These are phyloP conservation scores for Fraxinus quadrangulata DNA, from an alignment of 257 asterid genomes.

Conservation along the genomic window DNA sequence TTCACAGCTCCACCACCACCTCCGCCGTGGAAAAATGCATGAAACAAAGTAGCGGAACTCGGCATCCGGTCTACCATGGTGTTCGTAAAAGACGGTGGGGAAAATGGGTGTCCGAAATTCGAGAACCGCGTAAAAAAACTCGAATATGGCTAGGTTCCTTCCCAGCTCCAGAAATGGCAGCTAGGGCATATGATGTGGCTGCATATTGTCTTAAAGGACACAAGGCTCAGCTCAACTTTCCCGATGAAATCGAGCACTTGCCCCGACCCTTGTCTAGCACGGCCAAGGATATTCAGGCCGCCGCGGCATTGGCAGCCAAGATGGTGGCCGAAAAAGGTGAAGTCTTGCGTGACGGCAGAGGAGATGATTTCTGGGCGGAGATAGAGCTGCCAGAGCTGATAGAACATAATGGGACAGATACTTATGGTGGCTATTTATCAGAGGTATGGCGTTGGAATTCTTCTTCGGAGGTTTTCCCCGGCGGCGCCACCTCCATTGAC, in stretches of 20 bases:
- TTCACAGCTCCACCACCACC: background rate
- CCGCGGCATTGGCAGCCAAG: conserved; percentile 59
- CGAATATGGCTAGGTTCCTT: conserved; percentile 73
- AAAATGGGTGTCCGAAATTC: conserved; percentile 73
- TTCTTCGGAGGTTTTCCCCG: conserved; percentile 14
- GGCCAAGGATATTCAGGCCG: conserved; percentile 59
- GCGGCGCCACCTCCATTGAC: conserved; percentile 22
- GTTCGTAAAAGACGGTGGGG: conserved; percentile 68
- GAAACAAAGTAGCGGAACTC: conserved; percentile 22
- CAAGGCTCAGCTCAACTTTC: conserved; percentile 55
- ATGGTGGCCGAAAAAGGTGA: conserved; percentile 12
- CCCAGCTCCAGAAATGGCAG: conserved; percentile 67
- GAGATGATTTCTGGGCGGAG: conserved; percentile 56
- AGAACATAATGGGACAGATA: background rate
- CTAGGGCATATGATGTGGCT: conserved; percentile 69
- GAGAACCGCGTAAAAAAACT: conserved; percentile 56
- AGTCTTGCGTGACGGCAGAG: background rate
- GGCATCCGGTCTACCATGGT: conserved; percentile 64
- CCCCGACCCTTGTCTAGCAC: conserved; percentile 47
- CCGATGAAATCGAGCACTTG: conserved; percentile 35
- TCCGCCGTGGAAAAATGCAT: background rate
- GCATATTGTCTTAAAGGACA: conserved; percentile 56
- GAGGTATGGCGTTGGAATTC: conserved; percentile 39
- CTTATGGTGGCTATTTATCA: conserved; percentile 17
- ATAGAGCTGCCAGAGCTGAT: conserved; percentile 50